Evolutionary conservation across 2,329 filamentous ascomycete genomes (phyloP), one percentile per base, ranked within the genome.

Genomic region (Arthrocladium fulminans): DNA sequence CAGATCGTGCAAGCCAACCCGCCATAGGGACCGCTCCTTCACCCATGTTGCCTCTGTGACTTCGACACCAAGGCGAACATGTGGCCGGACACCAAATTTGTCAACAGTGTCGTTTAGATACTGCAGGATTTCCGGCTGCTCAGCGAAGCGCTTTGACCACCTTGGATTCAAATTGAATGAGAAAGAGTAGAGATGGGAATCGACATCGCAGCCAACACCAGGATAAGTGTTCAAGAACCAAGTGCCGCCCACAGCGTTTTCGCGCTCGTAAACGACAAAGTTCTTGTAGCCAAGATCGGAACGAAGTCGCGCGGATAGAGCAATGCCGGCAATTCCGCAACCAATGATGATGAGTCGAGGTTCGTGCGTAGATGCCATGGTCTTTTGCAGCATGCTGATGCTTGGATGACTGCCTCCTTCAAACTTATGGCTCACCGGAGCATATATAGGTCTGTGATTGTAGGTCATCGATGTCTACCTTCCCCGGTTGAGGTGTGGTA

Each of bases 91-190:
- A 39, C 48, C 60, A 41, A 61, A 37, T 12, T 60, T 57, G 54
- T 60, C 7, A 71, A 63, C 13, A 71, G 45, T 44, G 3, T 66
- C 60, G 0, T 59, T 62, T 67, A 68, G 71, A 37, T 69, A 59
- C 2, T 66, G 66, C 27, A 70, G 70, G 1, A 67, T 67, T 10
- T 67, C 65, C 48, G 67, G 72, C 10, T 51, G 51, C 25, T 23
- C 19, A 2, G 19, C 12, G 8, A 23, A 13, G 3, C 20, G 9
- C 23, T 6, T 13, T 25, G 12, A 42, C 12, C 50, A 43, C 2
- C 60, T 23, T 4, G 12, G 22, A 25, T 25, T 23, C 19, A 42
- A 5, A 7, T 42, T 24, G 5, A 19, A 40, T n/a, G 5, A 8
- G 22, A 42, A 13, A 4, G 22, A 41, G 47, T 56, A 56, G 3